Base-by-base conservation (phyloP, 306 rosid species). In the Cicer bijugum region DNA sequence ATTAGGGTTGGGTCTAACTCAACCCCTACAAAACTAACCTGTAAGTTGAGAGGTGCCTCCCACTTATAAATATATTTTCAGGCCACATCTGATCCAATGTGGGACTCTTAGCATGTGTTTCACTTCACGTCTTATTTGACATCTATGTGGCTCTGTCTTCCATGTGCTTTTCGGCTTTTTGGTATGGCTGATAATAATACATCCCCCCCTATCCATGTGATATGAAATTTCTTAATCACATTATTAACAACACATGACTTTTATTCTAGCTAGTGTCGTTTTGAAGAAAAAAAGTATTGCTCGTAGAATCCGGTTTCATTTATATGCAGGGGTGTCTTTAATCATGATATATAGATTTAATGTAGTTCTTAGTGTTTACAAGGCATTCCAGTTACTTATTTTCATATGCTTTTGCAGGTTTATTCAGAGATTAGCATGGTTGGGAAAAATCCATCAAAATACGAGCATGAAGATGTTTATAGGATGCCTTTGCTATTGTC, bases 401-500 rank as follows among this genome's bases (percentile, higher is more conserved):
- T 74, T 84, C 9, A 4, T 33, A 47, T 85, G 66, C 67, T 83
- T 77, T 67, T 82, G 28, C 82, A 92, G 97, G 84, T 92, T 75
- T 85, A 84, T 84, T 77, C 85, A 1, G 91, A 90, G 84, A 75
- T 92, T 66, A 74, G 51, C 75, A 64, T 69, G 72, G 82, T 70
- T 52, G 71, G 42, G 67, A 76, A 61, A 65, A 85, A 74, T 55
- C 84, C 89, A 16, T 79, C 76, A 11, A 76, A 82, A 55, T 80
- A 82, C 47, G 78, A 69, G 76, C 86, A 77, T 5, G 86, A 80
- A 67, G 78, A 85, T 71, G 80, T 87, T 81, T 81, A 84, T 78
- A 83, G 86, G 86, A 84, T 88, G 88, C 84, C 82, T 38, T 85
- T 92, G 82, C 77, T 92, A 64, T 74, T 87, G 86, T 92, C 97